Conservation (phyloP, 2,329 filamentous ascomycete species). For the Paraphoma sp. region DNA sequence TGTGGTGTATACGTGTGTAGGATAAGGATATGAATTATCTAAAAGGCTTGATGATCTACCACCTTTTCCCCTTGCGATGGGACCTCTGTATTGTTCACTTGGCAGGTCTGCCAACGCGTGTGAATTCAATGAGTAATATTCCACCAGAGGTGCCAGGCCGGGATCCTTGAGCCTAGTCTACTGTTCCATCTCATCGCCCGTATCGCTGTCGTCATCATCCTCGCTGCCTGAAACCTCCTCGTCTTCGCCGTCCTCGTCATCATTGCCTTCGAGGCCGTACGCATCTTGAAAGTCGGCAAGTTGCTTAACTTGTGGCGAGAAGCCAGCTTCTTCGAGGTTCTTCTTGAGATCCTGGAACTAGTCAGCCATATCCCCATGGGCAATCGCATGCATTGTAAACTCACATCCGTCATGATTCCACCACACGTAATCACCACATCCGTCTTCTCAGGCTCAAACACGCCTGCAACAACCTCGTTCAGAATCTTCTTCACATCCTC, state of each 20-base stretch:
- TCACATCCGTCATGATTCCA: constrained; percentile 81
- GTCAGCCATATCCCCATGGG: neutral
- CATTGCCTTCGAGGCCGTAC: constrained; percentile 76
- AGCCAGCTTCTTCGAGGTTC: constrained; percentile 77
- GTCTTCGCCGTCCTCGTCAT: constrained; percentile 66
- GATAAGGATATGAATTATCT: neutral
- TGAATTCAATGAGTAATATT: too few species aligned
- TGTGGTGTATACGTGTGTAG: neutral
- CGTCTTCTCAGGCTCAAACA: constrained; percentile 80
- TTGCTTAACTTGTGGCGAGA: constrained; percentile 75
- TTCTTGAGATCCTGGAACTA: constrained; percentile 71
- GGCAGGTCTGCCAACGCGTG: too few species aligned
- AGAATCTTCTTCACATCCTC: constrained; percentile 80
- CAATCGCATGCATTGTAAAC: constrained; percentile 38
- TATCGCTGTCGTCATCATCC: constrained; percentile 27
- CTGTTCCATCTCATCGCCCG: constrained; percentile 36
- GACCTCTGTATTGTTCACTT: neutral
- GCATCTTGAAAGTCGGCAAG: constrained; percentile 86
- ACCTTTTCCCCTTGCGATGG: neutral
- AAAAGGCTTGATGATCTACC: neutral
- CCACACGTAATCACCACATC: constrained; percentile 91
- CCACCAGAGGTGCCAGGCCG: too few species aligned
- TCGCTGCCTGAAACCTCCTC: constrained; percentile 53
- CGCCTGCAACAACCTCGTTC: constrained; percentile 74
- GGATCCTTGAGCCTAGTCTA: constrained; percentile 2